These are phyloP conservation scores for Pterocarpus santalinus DNA, from an alignment of 306 rosid species.

Conservation along the genomic window DNA sequence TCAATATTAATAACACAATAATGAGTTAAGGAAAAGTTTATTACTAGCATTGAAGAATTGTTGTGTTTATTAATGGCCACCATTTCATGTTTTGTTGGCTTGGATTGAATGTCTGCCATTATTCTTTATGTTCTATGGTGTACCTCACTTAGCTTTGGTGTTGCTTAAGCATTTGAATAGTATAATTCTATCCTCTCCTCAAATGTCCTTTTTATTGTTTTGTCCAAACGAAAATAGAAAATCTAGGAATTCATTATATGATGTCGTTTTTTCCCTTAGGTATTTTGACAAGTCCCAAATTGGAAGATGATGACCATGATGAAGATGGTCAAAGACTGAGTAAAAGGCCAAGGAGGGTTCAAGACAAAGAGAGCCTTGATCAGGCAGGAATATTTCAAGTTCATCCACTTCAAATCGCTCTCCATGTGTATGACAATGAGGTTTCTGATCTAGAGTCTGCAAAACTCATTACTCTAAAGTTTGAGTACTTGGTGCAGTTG, in stretches of 20 bases:
- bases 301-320: constrained; percentile 69
- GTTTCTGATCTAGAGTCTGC: constrained; percentile 63
- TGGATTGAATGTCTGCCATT: neutral
- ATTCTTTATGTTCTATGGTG: neutral
- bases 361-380: constrained; percentile 63
- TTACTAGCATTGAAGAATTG: neutral
- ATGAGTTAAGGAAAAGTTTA: neutral
- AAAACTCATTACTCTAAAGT: constrained; percentile 66
- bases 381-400: constrained; percentile 65
- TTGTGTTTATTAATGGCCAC: neutral
- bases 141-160: neutral
- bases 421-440: constrained; percentile 72
- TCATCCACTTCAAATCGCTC: constrained; percentile 71
- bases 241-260: constrained; percentile 18
- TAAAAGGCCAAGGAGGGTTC: constrained; percentile 69
- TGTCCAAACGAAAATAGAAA: neutral
- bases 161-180: constrained; percentile 2
- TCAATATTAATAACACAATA: neutral
- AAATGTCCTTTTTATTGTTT: neutral
- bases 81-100: neutral
- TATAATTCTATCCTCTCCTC: constrained; percentile 15
- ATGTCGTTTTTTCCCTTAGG: constrained; percentile 55
- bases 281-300: constrained; percentile 54
- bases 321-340: constrained; percentile 72
- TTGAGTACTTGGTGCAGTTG: constrained; percentile 76